phyloP scores from a whole-genome alignment of 2,329 filamentous ascomycete species.

The Colletotrichum filicis region DNA sequence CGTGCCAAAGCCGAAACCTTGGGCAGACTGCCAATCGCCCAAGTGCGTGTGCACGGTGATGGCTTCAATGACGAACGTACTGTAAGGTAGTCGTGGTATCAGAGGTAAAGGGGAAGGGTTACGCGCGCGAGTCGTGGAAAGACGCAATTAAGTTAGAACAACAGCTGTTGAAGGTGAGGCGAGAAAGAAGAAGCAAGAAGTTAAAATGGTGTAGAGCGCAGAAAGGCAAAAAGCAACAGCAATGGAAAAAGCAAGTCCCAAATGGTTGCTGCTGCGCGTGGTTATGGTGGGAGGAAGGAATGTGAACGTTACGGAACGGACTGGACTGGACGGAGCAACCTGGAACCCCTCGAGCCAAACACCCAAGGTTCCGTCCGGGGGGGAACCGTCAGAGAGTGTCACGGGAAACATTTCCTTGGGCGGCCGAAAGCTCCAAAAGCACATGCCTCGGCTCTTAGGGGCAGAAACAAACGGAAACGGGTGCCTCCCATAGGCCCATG shows the following conservation, averaged over 20 bases:
- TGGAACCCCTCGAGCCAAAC: background rate
- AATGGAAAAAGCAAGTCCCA: background rate
- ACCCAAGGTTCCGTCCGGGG: background rate
- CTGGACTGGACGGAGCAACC: background rate
- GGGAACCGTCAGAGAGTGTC: background rate
- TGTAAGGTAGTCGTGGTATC: background rate
- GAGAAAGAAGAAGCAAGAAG: background rate
- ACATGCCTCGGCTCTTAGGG: constrained; percentile 34
- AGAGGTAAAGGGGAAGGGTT: background rate
- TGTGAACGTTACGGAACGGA: background rate
- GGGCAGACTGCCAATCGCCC: background rate
- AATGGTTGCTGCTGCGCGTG: background rate
- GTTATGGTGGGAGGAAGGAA: constrained; percentile 1
- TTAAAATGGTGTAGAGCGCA: background rate
- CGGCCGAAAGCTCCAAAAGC: constrained; percentile 5
- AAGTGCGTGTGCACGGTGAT: background rate
- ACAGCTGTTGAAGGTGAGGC: background rate
- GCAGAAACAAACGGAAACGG: background rate
- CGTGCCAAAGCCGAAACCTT: constrained; percentile 18
- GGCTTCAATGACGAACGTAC: constrained; percentile 13
- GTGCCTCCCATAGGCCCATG: background rate
- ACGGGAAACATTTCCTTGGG: background rate
- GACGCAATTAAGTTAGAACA: background rate
- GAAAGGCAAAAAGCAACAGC: background rate
- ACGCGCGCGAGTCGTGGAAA: background rate